Percentiles rank a stretch among this genome's conserved stretches.
phyloP scores from a whole-genome alignment of 1,284 basidiomycete genomes.

The Athelia psychrophila region DNA sequence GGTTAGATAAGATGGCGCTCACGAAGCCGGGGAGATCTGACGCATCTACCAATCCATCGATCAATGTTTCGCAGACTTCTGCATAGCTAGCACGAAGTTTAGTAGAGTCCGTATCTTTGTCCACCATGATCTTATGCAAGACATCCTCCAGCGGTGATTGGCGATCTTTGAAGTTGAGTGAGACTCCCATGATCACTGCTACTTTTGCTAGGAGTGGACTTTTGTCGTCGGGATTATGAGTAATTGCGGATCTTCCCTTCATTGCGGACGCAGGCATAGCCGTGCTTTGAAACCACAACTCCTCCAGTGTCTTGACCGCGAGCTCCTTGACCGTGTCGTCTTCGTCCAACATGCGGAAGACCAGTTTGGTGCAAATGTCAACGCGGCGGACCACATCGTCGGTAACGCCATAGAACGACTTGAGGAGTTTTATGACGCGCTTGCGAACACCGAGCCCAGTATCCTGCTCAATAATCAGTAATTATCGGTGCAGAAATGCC shows the following conservation, averaged over 20 bases:
- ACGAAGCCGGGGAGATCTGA: conserved; percentile 77
- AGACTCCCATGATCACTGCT: conserved; percentile 81
- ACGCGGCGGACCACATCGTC: conserved; percentile 59
- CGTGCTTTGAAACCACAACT: conserved; percentile 78
- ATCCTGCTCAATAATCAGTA: conserved; percentile 51
- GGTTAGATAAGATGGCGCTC: conserved; percentile 24
- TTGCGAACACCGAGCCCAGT: conserved; percentile 92
- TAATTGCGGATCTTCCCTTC: conserved; percentile 30
- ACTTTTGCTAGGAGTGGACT: conserved; percentile 57
- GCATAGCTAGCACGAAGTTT: conserved; percentile 62
- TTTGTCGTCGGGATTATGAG: conserved; percentile 42
- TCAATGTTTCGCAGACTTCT: conserved; percentile 80
- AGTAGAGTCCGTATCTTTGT: conserved; percentile 50
- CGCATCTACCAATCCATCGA: conserved; percentile 86
- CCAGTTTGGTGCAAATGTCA: conserved; percentile 84
- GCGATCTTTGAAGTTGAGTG: conserved; percentile 77
- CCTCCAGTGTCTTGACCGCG: conserved; percentile 84
- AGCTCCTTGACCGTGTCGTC: conserved; percentile 93
- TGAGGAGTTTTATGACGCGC: conserved; percentile 91
- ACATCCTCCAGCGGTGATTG: conserved; percentile 85
- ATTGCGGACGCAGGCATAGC: conserved; percentile 25
- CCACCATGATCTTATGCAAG: conserved; percentile 74
- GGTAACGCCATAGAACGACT: conserved; percentile 73
- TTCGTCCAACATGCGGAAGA: conserved; percentile 85
- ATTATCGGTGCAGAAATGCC: background rate